Evolutionary conservation across 768 basidiomycete genomes (phyloP).

Genomic region (Rhodotorula toruloides): DNA sequence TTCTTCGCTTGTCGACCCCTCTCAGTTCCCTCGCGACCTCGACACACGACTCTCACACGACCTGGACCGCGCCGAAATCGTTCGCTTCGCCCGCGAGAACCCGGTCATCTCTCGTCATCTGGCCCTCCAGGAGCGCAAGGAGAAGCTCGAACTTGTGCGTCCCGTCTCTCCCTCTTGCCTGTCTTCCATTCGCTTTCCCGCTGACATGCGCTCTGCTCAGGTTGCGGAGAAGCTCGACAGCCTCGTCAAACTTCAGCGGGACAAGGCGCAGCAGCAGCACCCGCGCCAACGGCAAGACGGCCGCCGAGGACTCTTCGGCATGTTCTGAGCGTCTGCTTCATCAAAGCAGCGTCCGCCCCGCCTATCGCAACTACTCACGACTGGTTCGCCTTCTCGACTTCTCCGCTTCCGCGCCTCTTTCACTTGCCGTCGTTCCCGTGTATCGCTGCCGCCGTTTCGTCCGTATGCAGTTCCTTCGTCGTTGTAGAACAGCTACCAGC

Average conservation of each 20-base stretch:
- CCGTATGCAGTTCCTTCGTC: not conserved
- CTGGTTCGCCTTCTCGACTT: not conserved
- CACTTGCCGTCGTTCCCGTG: not conserved
- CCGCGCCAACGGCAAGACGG: slow-evolving; percentile 44
- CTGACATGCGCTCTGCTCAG: slow-evolving; percentile 47
- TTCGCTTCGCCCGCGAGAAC: slow-evolving; percentile 91
- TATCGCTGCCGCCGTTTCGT: not conserved
- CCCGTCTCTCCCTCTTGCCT: not conserved
- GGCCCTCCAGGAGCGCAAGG: slow-evolving; percentile 91
- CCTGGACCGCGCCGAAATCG: slow-evolving; percentile 81
- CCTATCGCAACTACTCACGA: not conserved
- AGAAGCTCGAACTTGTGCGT: slow-evolving; percentile 67
- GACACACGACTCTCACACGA: slow-evolving; percentile 89
- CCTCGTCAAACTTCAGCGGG: slow-evolving; percentile 77
- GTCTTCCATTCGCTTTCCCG: not conserved
- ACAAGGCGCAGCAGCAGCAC: slow-evolving; percentile 47
- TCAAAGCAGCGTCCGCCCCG: not conserved
- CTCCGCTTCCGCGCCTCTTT: too few species aligned
- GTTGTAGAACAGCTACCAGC: not conserved
- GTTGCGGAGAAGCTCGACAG: slow-evolving; percentile 95
- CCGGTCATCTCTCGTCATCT: slow-evolving; percentile 79
- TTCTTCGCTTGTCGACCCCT: not conserved
- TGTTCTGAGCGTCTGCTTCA: slow-evolving; percentile 50
- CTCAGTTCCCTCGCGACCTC: slow-evolving; percentile 92
- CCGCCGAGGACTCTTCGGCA: slow-evolving; percentile 71